Conservation (phyloP, 257 asterid species). For the Solanum sejunctum region DNA sequence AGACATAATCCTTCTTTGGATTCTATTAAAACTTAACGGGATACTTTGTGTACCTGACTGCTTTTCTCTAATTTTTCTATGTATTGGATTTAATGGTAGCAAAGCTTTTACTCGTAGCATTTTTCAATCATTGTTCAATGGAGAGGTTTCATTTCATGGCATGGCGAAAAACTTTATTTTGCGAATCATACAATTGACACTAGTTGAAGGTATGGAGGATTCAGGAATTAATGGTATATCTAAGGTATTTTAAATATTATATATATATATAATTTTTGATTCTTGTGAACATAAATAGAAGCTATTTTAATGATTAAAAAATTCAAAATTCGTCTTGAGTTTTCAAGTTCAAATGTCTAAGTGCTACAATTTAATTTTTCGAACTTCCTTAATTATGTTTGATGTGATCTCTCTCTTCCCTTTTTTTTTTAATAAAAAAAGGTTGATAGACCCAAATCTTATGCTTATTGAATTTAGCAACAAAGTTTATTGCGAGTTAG, state of each 20-base stretch:
- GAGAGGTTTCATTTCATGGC: not conserved
- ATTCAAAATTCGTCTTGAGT: no score
- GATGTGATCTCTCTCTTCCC: no score
- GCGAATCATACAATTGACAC: not conserved
- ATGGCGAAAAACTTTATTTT: not conserved
- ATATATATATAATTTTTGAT: not conserved
- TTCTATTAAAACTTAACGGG: no score
- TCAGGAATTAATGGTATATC: no score
- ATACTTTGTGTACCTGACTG: not conserved
- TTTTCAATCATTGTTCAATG: constrained; percentile 14
- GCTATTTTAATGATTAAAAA: no score
- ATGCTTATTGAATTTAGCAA: not conserved
- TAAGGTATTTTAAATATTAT: no score
- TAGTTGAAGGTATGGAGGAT: not conserved
- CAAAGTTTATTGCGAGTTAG: not conserved
- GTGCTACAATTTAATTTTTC: no score
- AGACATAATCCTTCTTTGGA: no score
- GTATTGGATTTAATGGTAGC: constrained; percentile 49
- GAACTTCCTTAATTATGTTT: no score
- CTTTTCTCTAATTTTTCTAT: not conserved
- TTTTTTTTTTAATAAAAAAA: no score
- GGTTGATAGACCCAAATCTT: not conserved
- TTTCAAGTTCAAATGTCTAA: no score
- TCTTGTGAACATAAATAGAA: not conserved
- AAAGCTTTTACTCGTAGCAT: constrained; percentile 13